These are phyloP conservation scores for Trichoderma brevicompactum DNA, from an alignment of 2,329 filamentous ascomycete species.

Conservation along the genomic window DNA sequence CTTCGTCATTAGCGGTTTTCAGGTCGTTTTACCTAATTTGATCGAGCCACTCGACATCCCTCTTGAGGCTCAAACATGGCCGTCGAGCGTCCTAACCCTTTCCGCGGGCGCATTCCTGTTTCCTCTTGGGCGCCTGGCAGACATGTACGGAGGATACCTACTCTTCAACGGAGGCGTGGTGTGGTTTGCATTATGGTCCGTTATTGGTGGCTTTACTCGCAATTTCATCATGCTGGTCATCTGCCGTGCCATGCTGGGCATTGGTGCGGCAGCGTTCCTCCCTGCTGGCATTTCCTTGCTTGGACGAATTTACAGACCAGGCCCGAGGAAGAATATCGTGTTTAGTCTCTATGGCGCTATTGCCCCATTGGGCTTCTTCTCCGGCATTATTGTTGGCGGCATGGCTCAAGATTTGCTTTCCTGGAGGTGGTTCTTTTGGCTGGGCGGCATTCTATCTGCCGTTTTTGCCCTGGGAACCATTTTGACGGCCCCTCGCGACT, in stretches of 20 bases:
- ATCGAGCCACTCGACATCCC: constrained; percentile 66
- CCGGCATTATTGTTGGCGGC: constrained; percentile 68
- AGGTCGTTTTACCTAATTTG: constrained; percentile 69
- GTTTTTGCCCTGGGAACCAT: constrained; percentile 56
- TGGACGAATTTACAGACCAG: constrained; percentile 67
- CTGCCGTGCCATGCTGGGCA: constrained; percentile 69
- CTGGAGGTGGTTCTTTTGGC: constrained; percentile 73
- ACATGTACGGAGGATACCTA: constrained; percentile 62
- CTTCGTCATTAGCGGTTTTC: constrained; percentile 76
- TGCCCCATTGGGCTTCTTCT: constrained; percentile 60
- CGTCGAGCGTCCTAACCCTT: constrained; percentile 62
- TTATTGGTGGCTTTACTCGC: constrained; percentile 67
- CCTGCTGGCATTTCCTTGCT: constrained; percentile 70
- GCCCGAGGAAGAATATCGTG: constrained; percentile 70
- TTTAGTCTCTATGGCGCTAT: constrained; percentile 61
- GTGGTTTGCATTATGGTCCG: constrained; percentile 68
- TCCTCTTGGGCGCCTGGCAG: constrained; percentile 60
- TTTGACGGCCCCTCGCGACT: constrained; percentile 45
- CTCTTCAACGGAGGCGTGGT: constrained; percentile 59
- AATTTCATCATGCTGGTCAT: constrained; percentile 69
- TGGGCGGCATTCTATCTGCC: constrained; percentile 53
- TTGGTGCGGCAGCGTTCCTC: constrained; percentile 70
- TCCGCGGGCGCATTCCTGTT: constrained; percentile 61
- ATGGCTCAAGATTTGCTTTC: constrained; percentile 60
- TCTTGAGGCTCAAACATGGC: constrained; percentile 64